Conservation (phyloP, 140 eudicot genomes). For the Cichorium intybus region DNA sequence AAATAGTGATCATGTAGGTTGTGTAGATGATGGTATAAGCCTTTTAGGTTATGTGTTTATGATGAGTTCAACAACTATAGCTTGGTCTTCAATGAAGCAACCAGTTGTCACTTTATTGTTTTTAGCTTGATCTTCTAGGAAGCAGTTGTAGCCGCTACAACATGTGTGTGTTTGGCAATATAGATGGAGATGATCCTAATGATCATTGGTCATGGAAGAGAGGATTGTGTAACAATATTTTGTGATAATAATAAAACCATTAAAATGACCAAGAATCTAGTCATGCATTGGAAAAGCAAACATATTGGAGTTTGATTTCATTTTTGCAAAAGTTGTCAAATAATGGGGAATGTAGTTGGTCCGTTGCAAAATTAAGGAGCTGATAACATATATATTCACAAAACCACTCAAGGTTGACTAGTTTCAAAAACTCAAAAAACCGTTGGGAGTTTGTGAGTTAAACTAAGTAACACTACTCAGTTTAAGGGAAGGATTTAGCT, state of each 20-base stretch:
- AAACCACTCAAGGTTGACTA: background rate
- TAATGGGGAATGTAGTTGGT: background rate
- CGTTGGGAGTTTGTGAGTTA: conserved; percentile 1
- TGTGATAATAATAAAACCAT: conserved; percentile 1
- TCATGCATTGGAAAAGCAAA: background rate
- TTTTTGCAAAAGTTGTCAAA: background rate
- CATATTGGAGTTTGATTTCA: background rate
- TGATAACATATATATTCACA: background rate
- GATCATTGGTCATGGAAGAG: background rate
- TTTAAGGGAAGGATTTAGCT: background rate
- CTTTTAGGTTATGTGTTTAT: background rate
- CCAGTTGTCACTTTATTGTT: no score
- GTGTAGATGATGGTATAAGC: background rate
- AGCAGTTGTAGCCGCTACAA: background rate
- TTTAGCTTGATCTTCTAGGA: background rate
- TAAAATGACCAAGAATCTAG: background rate
- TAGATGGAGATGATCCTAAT: background rate
- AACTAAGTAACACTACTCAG: no score
- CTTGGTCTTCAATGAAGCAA: background rate
- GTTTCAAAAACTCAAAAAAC: background rate
- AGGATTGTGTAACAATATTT: background rate
- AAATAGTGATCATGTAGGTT: background rate
- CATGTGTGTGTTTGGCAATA: background rate
- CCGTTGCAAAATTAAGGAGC: background rate
- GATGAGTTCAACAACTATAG: background rate